Percentiles rank a stretch among this genome's conserved stretches.
These are phyloP conservation scores for Dionaea muscipula DNA, from an alignment of 179 eudicot species.

Conservation along the genomic window DNA sequence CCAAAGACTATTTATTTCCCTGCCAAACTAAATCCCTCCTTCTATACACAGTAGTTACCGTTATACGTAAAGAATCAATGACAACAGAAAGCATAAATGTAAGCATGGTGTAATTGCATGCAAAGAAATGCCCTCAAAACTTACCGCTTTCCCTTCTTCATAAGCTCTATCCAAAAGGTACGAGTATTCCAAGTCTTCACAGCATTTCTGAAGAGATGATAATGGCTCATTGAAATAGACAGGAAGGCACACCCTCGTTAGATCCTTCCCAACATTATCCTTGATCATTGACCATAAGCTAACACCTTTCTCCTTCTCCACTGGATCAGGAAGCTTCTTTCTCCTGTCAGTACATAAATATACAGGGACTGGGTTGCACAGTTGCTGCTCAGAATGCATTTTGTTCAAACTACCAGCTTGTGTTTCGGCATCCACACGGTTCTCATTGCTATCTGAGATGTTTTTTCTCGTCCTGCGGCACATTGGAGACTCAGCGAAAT, in stretches of 20 bases:
- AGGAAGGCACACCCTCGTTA: constrained; percentile 85
- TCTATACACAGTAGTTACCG: too few relatives aligned
- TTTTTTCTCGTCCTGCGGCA: constrained; percentile 17
- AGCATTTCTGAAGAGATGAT: constrained; percentile 84
- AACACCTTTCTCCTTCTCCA: constrained; percentile 74
- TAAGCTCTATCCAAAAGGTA: constrained; percentile 75
- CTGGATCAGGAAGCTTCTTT: constrained; percentile 69
- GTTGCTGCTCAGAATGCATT: constrained; percentile 10
- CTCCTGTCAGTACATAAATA: constrained; percentile 47
- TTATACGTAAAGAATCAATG: too few relatives aligned
- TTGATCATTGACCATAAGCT: constrained; percentile 94
- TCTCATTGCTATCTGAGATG: constrained; percentile 10
- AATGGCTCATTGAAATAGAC: constrained; percentile 91
- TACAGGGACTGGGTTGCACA: constrained; percentile 6
- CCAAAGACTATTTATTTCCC: too few relatives aligned
- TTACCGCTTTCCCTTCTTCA: constrained; percentile 72
- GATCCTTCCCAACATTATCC: constrained; percentile 89
- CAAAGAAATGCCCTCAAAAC: constrained; percentile 3
- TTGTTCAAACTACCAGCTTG: constrained; percentile 19
- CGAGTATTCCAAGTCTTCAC: constrained; percentile 87
- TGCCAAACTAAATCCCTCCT: too few relatives aligned
- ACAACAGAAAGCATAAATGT: too few relatives aligned
- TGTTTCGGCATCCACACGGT: constrained; percentile 15
- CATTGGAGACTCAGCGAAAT: constrained; percentile 33
- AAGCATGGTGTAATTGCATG: not conserved